Conservation (phyloP, 192 early-diverging fungal genomes). For the Coemansia nantahalensis region DNA sequence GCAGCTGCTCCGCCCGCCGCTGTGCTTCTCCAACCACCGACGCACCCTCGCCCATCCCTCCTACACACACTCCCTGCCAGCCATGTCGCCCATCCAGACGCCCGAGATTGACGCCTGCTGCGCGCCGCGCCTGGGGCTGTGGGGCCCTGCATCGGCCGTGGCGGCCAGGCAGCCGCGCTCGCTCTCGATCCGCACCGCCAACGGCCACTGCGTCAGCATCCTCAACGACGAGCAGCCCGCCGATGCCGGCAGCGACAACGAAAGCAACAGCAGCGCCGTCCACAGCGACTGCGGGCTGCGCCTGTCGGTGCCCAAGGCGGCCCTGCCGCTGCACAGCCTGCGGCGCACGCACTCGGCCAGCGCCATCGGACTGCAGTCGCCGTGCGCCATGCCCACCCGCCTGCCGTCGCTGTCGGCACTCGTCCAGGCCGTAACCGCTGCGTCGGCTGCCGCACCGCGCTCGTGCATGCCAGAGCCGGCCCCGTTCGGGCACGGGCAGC, state of each 20-base stretch:
- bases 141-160: conserved; percentile 1
- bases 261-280: background rate
- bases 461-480: background rate
- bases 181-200: conserved; percentile 31
- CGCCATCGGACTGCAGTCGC: conserved; percentile 4
- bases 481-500: conserved; percentile 3
- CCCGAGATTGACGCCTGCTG: background rate
- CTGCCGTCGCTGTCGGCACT: conserved; percentile 32
- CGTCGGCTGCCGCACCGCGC: background rate
- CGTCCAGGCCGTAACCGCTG: conserved; percentile 19
- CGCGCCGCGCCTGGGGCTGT: conserved; percentile 13
- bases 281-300: conserved; percentile 4
- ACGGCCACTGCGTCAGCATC: conserved; percentile 34
- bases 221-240: conserved; percentile 28
- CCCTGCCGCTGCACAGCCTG: conserved; percentile 1
- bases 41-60: background rate
- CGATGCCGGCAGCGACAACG: conserved; percentile 2
- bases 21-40: no score
- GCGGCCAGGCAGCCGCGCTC: conserved; percentile 27
- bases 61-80: background rate
- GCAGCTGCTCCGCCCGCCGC: no score
- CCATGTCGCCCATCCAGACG: background rate
- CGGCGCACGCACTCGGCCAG: conserved; percentile 15
- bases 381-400: conserved; percentile 14
- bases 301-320: conserved; percentile 10